These are phyloP conservation scores for Chalciporus chontae DNA, from an alignment of 768 basidiomycete species.

Conservation along the genomic window DNA sequence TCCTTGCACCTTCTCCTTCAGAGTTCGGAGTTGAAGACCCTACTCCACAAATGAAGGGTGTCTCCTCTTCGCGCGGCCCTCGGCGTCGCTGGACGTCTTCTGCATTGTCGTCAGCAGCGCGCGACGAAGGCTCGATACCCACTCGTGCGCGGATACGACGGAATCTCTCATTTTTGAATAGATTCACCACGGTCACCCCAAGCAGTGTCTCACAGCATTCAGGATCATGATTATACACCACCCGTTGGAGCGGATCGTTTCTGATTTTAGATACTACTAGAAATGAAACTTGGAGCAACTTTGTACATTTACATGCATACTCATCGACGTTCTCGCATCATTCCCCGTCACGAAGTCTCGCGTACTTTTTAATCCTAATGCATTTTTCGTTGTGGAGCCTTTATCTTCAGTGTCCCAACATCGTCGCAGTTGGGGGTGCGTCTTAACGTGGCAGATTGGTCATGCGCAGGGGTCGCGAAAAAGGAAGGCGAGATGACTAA, in stretches of 20 bases:
- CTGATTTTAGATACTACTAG: slow-evolving; percentile 2
- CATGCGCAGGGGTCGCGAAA: too few species aligned
- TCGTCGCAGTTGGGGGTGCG: not conserved
- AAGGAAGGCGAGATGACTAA: too few species aligned
- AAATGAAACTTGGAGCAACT: slow-evolving; percentile 4
- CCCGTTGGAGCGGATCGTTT: slow-evolving; percentile 5
- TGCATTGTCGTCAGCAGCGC: slow-evolving; percentile 7
- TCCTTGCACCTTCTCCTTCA: slow-evolving; percentile 12
- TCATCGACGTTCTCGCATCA: slow-evolving; percentile 8
- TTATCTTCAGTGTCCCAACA: slow-evolving; percentile 1
- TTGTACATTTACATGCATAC: slow-evolving; percentile 16
- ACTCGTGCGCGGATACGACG: slow-evolving; percentile 27
- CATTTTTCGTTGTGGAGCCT: slow-evolving; percentile 1
- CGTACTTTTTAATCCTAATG: too few species aligned
- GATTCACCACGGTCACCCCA: slow-evolving; percentile 25
- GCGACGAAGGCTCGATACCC: slow-evolving; percentile 14
- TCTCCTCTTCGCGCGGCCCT: slow-evolving; percentile 15
- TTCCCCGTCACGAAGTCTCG: not conserved
- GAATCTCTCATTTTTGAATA: slow-evolving; percentile 35
- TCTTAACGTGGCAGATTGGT: too few species aligned
- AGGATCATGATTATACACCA: slow-evolving; percentile 8
- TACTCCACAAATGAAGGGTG: slow-evolving; percentile 10
- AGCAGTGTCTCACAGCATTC: slow-evolving; percentile 7
- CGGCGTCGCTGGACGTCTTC: slow-evolving; percentile 23
- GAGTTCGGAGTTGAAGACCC: slow-evolving; percentile 24